Evolutionary conservation across 2,329 filamentous ascomycete genomes (phyloP).

Genomic region (Aaosphaeria arxii): DNA sequence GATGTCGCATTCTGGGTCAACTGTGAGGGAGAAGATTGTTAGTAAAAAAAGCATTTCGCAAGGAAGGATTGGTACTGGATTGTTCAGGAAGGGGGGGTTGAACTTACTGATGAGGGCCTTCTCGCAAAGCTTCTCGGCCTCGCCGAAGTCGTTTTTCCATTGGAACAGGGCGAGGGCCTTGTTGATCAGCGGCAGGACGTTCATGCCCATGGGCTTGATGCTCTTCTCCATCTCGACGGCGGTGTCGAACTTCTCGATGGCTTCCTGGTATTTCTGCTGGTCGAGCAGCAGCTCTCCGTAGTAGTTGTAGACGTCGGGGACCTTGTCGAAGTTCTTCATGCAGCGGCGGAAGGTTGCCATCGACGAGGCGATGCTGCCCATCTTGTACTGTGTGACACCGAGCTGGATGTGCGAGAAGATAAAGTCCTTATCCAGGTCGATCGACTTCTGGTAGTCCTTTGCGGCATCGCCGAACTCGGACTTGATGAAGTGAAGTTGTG

Average conservation of each 20-base stretch:
- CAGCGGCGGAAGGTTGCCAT: conserved; percentile 98
- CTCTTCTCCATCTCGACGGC: conserved; percentile 99
- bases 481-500: conserved; percentile 97
- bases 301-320: conserved; percentile 99
- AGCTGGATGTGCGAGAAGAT: conserved; percentile 99
- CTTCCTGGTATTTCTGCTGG: conserved; percentile 92
- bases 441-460: conserved; percentile 99
- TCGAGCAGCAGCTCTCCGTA: conserved; percentile 96
- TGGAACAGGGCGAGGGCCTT: conserved; percentile 97
- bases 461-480: conserved; percentile 89
- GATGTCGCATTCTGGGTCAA: conserved; percentile 98
- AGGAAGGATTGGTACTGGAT: not conserved
- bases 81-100: not conserved
- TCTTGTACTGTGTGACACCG: conserved; percentile 99
- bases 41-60: not conserved
- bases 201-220: conserved; percentile 91
- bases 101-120: conserved; percentile 83
- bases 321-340: conserved; percentile 97
- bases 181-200: conserved; percentile 96
- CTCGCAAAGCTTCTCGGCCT: conserved; percentile 94
- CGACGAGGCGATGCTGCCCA: conserved; percentile 94
- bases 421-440: conserved; percentile 91
- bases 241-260: conserved; percentile 95
- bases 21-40: conserved; percentile 45
- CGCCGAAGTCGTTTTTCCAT: conserved; percentile 94